Percentiles rank a stretch among this genome's conserved stretches.
These are phyloP conservation scores for Oidium heveae DNA, from an alignment of 2,329 filamentous ascomycete genomes.

Conservation along the genomic window DNA sequence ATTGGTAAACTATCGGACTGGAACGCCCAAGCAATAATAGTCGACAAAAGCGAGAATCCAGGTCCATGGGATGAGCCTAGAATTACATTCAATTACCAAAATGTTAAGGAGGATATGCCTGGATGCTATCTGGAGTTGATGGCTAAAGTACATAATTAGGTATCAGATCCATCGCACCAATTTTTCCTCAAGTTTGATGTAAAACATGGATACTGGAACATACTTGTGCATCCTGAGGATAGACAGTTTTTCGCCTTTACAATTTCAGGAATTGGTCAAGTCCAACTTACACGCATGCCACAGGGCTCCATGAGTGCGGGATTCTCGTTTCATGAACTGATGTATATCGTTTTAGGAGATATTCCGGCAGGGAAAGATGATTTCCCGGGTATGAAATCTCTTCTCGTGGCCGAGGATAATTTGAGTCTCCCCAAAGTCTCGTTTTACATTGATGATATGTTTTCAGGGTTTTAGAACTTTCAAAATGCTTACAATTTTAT, in stretches of 20 bases:
- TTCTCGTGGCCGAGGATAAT: too few relatives aligned
- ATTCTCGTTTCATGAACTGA: too few relatives aligned
- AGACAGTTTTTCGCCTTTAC: background rate
- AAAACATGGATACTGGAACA: too few relatives aligned
- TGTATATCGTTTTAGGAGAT: too few relatives aligned
- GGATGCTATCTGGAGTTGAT: too few relatives aligned
- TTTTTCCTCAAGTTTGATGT: background rate
- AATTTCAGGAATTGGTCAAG: background rate
- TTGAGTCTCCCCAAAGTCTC: background rate
- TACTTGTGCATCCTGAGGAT: background rate
- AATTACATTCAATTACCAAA: too few relatives aligned
- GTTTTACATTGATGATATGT: constrained; percentile 1
- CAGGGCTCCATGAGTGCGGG: background rate
- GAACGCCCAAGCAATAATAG: background rate
- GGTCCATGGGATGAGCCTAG: background rate
- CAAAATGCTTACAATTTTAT: background rate
- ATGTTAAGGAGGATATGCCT: too few relatives aligned
- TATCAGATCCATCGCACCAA: background rate
- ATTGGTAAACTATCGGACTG: background rate
- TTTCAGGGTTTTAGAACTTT: background rate
- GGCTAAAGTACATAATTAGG: background rate
- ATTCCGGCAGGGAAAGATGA: too few relatives aligned
- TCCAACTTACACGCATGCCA: background rate
- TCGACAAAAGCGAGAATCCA: background rate
- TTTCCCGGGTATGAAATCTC: too few relatives aligned